Conservation (phyloP, 139 green algal genomes). For the Micromonas pusilla region DNA sequence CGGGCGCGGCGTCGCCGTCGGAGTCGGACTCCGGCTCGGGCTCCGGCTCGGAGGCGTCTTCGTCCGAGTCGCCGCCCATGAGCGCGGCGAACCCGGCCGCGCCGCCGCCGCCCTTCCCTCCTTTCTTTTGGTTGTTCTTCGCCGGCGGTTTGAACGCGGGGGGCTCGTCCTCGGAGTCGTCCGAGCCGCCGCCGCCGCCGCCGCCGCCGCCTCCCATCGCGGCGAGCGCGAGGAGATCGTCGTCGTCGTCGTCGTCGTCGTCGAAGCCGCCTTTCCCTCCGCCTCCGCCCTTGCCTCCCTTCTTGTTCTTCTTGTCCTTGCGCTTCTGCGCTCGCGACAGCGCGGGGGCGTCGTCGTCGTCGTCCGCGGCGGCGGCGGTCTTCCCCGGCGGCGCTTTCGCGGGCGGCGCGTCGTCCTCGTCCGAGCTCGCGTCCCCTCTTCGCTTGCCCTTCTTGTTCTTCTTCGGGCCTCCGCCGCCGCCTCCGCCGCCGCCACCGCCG, state of each 20-base stretch:
- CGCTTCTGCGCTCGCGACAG: constrained; percentile 8
- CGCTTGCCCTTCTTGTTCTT: background rate
- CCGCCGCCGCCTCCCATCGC: background rate
- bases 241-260: constrained; percentile 50
- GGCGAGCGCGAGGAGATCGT: background rate
- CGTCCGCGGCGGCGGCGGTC: background rate
- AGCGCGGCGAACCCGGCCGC: constrained; percentile 43
- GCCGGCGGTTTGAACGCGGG: background rate
- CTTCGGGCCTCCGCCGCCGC: background rate
- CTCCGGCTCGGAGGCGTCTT: too few relatives aligned
- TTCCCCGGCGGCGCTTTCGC: background rate
- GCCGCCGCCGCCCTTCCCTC: constrained; percentile 36
- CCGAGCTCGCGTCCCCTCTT: background rate
- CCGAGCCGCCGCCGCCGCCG: background rate
- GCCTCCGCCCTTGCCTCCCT: background rate
- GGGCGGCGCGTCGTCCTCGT: constrained; percentile 1
- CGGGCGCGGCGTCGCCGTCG: too few relatives aligned
- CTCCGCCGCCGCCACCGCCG: background rate
- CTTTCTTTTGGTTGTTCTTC: constrained; percentile 47
- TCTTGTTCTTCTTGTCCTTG: constrained; percentile 25
- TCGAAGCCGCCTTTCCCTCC: constrained; percentile 33
- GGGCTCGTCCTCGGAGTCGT: background rate
- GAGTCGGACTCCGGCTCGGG: too few relatives aligned
- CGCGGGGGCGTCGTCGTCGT: constrained; percentile 14
- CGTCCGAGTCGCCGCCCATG: constrained; percentile 31